Evolutionary conservation across 73 alveolate genomes (phyloP).

Genomic region (Paramecium sexaurelia): DNA sequence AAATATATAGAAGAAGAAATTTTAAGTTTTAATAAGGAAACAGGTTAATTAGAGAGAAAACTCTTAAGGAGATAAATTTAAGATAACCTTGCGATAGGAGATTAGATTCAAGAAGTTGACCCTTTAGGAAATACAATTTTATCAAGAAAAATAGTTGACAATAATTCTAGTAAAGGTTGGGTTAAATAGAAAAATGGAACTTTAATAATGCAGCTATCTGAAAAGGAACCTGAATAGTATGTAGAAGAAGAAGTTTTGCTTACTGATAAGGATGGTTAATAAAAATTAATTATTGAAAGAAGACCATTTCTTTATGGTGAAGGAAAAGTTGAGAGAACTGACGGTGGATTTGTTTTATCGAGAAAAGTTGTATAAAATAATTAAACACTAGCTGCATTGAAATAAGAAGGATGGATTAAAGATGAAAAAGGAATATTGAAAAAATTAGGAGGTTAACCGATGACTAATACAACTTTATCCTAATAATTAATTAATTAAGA

Average conservation of each 20-base stretch:
- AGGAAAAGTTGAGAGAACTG: not conserved
- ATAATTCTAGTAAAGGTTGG: not conserved
- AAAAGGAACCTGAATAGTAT: not conserved
- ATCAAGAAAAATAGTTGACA: conserved; percentile 10
- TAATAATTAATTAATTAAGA: not conserved
- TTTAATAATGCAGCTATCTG: not conserved
- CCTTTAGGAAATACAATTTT: conserved; percentile 5
- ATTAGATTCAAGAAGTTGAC: not conserved
- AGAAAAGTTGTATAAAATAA: conserved; percentile 10
- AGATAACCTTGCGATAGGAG: not conserved
- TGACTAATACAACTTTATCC: not conserved
- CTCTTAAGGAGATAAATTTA: not conserved
- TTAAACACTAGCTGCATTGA: not conserved
- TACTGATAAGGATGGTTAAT: not conserved
- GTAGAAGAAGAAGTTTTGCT: not conserved
- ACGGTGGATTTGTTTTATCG: conserved; percentile 12
- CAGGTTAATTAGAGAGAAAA: conserved; percentile 6
- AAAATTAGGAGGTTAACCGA: not conserved
- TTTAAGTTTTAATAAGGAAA: conserved; percentile 1
- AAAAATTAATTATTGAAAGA: not conserved
- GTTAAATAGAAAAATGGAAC: conserved; percentile 11
- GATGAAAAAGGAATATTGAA: not conserved
- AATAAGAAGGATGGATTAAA: conserved; percentile 1
- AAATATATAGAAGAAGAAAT: not conserved
- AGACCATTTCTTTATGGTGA: not conserved